Evolutionary conservation across 805 yeast species (phyloP).

Genomic region (Monosporozyma aquatica): DNA sequence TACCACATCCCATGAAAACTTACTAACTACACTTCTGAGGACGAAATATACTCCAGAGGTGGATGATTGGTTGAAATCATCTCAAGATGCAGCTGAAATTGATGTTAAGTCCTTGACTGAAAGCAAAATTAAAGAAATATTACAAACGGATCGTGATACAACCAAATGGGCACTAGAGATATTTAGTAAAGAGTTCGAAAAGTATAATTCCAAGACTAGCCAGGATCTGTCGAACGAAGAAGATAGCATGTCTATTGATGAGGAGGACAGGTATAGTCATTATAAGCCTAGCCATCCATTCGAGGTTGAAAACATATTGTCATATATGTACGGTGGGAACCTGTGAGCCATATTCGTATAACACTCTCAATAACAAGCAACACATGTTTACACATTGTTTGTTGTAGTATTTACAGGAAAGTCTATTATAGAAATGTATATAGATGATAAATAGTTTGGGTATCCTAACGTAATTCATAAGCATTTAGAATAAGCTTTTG

Average conservation of each 20-base stretch:
- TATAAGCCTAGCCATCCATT: constrained; percentile 25
- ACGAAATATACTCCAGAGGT: constrained; percentile 89
- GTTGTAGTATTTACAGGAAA: constrained; percentile 4
- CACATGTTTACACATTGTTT: neutral
- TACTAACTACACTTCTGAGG: constrained; percentile 74
- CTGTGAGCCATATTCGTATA: no score
- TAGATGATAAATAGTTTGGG: neutral
- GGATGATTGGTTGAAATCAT: constrained; percentile 65
- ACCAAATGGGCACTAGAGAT: constrained; percentile 57
- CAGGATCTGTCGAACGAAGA: neutral
- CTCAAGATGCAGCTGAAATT: constrained; percentile 30
- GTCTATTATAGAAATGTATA: neutral
- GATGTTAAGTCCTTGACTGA: constrained; percentile 19
- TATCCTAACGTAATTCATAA: no score
- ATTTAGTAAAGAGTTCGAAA: constrained; percentile 45
- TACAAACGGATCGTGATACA: constrained; percentile 49
- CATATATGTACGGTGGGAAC: constrained; percentile 40
- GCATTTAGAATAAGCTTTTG: no score
- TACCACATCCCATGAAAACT: constrained; percentile 70
- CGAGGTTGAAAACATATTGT: constrained; percentile 34
- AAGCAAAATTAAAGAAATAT: constrained; percentile 19
- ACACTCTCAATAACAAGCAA: no score
- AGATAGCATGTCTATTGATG: neutral
- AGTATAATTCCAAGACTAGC: constrained; percentile 50
- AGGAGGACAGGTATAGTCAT: constrained; percentile 58